Evolutionary conservation across 2,329 filamentous ascomycete species (phyloP).

Genomic region (Myriosclerotinia curreyana): DNA sequence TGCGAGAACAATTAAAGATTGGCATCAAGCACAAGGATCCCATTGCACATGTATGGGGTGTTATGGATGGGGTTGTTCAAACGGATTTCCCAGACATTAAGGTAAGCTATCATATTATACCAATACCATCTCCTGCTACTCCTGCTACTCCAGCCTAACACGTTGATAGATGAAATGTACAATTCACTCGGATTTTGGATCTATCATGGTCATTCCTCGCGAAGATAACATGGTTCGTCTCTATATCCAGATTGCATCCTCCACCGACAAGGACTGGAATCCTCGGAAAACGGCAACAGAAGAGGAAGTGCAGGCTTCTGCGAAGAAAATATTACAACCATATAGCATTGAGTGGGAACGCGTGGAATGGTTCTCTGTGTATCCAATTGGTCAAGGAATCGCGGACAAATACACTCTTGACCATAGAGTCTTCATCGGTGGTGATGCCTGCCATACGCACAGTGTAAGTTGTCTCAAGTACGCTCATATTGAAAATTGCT

Average conservation of each 20-base stretch:
- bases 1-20: conserved; percentile 64
- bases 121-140: conserved; percentile 49
- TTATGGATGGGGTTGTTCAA: conserved; percentile 69
- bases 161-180: conserved; percentile 63
- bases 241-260: conserved; percentile 65
- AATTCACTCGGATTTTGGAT: conserved; percentile 70
- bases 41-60: conserved; percentile 70
- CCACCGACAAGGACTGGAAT: conserved; percentile 58
- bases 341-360: conserved; percentile 66
- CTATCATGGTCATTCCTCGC: conserved; percentile 76
- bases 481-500: neutral
- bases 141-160: conserved; percentile 41
- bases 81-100: conserved; percentile 78
- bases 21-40: conserved; percentile 69
- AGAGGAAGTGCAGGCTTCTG: conserved; percentile 61
- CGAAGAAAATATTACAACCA: conserved; percentile 62
- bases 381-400: conserved; percentile 73
- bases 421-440: conserved; percentile 69
- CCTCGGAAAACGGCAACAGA: conserved; percentile 62
- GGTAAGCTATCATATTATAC: conserved; percentile 49
- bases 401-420: conserved; percentile 65
- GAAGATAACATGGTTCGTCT: conserved; percentile 67
- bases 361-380: conserved; percentile 73
- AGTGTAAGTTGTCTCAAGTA: conserved; percentile 50
- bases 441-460: conserved; percentile 77